Evolutionary conservation across 495 filamentous ascomycete species (phyloP).

Genomic region (Immersiella caudata): DNA sequence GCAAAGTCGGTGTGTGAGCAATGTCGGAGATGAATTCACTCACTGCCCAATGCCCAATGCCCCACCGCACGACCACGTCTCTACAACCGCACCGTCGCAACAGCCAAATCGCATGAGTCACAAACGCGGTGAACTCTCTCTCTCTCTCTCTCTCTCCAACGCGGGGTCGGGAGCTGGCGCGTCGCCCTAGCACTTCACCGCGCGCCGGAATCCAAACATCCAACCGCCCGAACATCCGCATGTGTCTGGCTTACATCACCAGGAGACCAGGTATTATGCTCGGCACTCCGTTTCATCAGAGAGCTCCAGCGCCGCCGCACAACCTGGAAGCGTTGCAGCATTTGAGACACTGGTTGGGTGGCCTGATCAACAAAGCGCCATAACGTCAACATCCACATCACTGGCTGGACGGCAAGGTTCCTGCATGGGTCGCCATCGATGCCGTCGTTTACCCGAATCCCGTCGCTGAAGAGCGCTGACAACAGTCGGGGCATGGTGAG

Average conservation of each 20-base stretch:
- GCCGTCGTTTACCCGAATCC: not conserved
- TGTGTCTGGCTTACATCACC: no score
- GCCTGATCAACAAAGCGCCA: not conserved
- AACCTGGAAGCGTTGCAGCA: no score
- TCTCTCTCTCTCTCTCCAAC: no score
- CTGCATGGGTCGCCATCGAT: conserved; percentile 13
- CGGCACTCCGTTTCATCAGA: not conserved
- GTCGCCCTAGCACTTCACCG: not conserved
- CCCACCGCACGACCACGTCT: conserved; percentile 19
- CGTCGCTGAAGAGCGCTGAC: not conserved
- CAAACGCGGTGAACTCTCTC: not conserved
- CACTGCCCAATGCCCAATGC: conserved; percentile 12
- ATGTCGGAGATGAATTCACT: conserved; percentile 24
- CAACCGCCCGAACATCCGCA: not conserved
- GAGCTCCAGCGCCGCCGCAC: not conserved
- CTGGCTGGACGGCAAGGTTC: conserved; percentile 2
- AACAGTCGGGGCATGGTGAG: not conserved
- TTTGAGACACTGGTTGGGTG: not conserved
- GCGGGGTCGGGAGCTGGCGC: not conserved
- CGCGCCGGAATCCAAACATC: not conserved
- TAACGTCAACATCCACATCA: not conserved
- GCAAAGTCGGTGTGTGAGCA: conserved; percentile 24
- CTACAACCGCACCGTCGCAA: not conserved
- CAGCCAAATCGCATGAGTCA: conserved; percentile 17
- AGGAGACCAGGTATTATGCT: not conserved